phyloP scores from a whole-genome alignment of 1,284 basidiomycete species.

The Peniophora sp. region DNA sequence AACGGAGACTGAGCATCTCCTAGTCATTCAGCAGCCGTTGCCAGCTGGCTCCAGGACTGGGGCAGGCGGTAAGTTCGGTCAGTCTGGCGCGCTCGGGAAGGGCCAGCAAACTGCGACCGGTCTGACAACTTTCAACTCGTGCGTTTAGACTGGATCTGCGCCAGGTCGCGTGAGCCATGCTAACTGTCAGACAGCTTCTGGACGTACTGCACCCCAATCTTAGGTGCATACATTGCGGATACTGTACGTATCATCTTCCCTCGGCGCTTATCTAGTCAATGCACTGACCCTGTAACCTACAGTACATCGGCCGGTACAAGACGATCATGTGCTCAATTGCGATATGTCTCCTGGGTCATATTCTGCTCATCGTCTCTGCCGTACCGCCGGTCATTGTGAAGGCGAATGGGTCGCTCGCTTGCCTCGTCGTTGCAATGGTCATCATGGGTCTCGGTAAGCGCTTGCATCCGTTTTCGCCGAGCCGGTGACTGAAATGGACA shows the following conservation, averaged over 20 bases:
- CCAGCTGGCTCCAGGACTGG: constrained; percentile 64
- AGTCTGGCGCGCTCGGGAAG: constrained; percentile 65
- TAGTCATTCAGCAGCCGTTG: constrained; percentile 61
- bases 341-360: constrained; percentile 59
- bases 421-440: constrained; percentile 60
- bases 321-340: constrained; percentile 53
- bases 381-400: constrained; percentile 65
- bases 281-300: neutral
- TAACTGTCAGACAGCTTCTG: constrained; percentile 17
- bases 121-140: constrained; percentile 54
- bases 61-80: constrained; percentile 42
- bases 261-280: neutral
- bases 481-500: no score
- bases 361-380: constrained; percentile 67
- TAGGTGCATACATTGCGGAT: constrained; percentile 73
- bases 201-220: constrained; percentile 51
- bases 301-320: constrained; percentile 68
- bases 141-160: constrained; percentile 34
- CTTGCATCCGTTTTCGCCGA: no score
- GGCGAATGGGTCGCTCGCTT: constrained; percentile 44
- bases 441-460: constrained; percentile 47
- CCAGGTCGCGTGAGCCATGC: neutral
- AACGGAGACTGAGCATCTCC: no score
- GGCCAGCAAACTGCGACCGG: constrained; percentile 66
- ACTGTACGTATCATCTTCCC: constrained; percentile 24